A percentile compares a stretch with the other conserved stretches of the same genome.
Evolutionary conservation across 2,329 filamentous ascomycete genomes (phyloP).

Genomic region (Clarireedia monteithiana): DNA sequence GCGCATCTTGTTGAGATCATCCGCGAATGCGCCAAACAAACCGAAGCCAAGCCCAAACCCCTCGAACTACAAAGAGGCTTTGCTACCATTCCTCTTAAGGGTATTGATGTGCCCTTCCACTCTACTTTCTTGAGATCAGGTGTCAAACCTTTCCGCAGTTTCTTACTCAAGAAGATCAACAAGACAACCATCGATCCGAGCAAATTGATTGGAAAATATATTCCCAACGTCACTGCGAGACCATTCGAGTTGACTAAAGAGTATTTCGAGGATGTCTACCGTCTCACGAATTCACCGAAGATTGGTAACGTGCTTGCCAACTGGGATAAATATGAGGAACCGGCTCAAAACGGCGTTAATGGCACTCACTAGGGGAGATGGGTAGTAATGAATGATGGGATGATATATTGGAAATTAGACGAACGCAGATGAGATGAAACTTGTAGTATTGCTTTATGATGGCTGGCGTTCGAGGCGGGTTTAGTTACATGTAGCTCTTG

Average conservation of each 20-base stretch:
- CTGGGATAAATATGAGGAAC: constrained; percentile 31
- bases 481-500: too few species aligned
- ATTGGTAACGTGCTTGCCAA: constrained; percentile 30
- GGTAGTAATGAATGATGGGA: too few species aligned
- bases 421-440: too few species aligned
- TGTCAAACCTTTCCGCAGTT: constrained; percentile 97
- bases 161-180: constrained; percentile 99
- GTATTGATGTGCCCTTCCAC: constrained; percentile 99
- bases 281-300: constrained; percentile 62
- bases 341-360: constrained; percentile 23
- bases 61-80: constrained; percentile 90
- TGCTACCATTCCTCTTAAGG: constrained; percentile 91
- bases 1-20: constrained; percentile 86
- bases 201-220: constrained; percentile 97
- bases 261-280: constrained; percentile 99
- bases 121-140: constrained; percentile 95
- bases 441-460: too few species aligned
- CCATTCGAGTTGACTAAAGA: constrained; percentile 95
- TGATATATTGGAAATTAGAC: too few species aligned
- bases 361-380: constrained; percentile 8
- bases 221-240: constrained; percentile 94
- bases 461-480: too few species aligned
- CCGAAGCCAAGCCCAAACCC: constrained; percentile 79
- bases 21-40: constrained; percentile 76
- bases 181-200: constrained; percentile 97